Conservation (phyloP, 192 early-diverging fungal genomes). For the Coemansia sp. region DNA sequence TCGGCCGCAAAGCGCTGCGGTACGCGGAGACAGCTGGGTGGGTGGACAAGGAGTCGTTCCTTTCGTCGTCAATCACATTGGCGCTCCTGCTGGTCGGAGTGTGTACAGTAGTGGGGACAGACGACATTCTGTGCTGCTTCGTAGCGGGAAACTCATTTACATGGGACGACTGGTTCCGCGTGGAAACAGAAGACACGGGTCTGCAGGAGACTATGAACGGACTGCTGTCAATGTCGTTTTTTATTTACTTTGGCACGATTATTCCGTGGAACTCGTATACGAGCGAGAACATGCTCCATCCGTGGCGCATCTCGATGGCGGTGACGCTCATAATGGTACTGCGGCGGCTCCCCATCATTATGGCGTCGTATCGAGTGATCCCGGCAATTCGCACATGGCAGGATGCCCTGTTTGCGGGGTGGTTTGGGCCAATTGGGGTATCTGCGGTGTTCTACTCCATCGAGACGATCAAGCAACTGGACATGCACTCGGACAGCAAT, state of each 20-base stretch:
- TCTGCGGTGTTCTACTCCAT: slow-evolving; percentile 60
- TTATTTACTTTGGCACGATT: slow-evolving; percentile 81
- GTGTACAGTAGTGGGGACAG: slow-evolving; percentile 70
- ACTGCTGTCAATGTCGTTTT: slow-evolving; percentile 82
- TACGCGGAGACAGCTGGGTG: slow-evolving; percentile 64
- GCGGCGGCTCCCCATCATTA: slow-evolving; percentile 69
- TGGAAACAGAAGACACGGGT: slow-evolving; percentile 75
- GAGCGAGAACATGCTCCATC: slow-evolving; percentile 44
- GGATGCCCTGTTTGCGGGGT: slow-evolving; percentile 81
- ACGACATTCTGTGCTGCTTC: slow-evolving; percentile 77
- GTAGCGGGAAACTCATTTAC: slow-evolving; percentile 75
- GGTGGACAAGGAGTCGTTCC: slow-evolving; percentile 85
- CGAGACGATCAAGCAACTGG: slow-evolving; percentile 41
- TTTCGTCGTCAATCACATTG: slow-evolving; percentile 78
- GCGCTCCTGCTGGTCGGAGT: slow-evolving; percentile 66
- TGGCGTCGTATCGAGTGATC: slow-evolving; percentile 61
- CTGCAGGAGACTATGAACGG: slow-evolving; percentile 89
- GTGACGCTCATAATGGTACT: slow-evolving; percentile 65
- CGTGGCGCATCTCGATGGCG: slow-evolving; percentile 68
- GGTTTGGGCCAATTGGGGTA: slow-evolving; percentile 89
- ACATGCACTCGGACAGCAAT: slow-evolving; percentile 24
- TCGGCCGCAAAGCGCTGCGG: slow-evolving; percentile 65
- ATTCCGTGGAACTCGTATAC: slow-evolving; percentile 71
- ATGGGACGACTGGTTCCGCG: slow-evolving; percentile 90
- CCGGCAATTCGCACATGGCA: slow-evolving; percentile 67